Evolutionary conservation across 1,284 basidiomycete genomes (phyloP), one percentile per base, ranked within the genome.

Genomic region (Leccinum subrobustum): DNA sequence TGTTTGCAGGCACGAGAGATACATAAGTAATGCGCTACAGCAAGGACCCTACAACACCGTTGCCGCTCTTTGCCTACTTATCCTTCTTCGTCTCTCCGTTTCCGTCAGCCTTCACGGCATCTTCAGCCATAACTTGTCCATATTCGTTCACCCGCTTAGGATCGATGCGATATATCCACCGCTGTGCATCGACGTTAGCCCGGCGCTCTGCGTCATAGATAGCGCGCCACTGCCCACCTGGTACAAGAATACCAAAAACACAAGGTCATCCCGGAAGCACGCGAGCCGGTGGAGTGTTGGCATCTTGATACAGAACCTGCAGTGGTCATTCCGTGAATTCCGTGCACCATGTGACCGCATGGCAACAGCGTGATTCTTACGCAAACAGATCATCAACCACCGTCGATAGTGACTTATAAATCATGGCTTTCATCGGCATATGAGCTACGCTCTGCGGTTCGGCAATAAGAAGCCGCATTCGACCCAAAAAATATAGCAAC

Each of bases 401-500:
- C 2, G 93, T 94, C 31, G 89, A 90, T 55, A 95, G 78, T 3
- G 92, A 90, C 79, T 97, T 97, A 83, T 93, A 98, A 64, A 96
- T 88, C 91, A 98, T 95, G 3, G 96, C 93, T 77, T 96, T 97
- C 88, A 96, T 93, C 9, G 92, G 93, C 89, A 96, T 93, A 72
- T 96, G 94, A 42, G 93, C 89, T 42, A 95, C 93, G 71, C 87
- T 91, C 87, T 91, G 76, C 35, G 64, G 25, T 59, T 48, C 59
- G 53, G 62, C 61, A 59, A 64, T 74, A 54, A 60, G 65, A 56
- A 55, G 50, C 53, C 27, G 31, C 47, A 53, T 7, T 57, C 67
- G 56, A 63, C 60, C 62, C 31, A 63, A 7, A 44, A 47, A 14
- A 4, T 66, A 62, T 59, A 47, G 73, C 50, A 54, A 63, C 56